Evolutionary conservation across 179 eudicot genomes (phyloP), one percentile per base, ranked within the genome.

Genomic region (Amaranthus tricolor): DNA sequence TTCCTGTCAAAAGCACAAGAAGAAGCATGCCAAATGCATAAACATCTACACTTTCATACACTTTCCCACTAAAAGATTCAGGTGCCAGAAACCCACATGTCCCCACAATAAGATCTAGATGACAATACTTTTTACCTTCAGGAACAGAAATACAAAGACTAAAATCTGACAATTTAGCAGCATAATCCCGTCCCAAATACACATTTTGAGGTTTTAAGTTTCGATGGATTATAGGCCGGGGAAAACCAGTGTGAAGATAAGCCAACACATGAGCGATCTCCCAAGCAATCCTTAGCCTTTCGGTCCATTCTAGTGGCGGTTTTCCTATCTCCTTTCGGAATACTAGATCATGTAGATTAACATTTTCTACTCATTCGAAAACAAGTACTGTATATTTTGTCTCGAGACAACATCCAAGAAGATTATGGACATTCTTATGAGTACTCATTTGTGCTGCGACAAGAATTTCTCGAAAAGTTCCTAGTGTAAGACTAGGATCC

Each of bases 171-270:
- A 57, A 17, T 57, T 57, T 57, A 16, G 61, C 21, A 57, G 61
- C 9, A 17, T 57, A 10, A 57, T 57, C 61, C 61, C 19, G n/a
- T 19, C 21, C 61, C 20, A 57, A 17, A 21, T 57, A 57, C 61
- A 57, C 61, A 17, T 57, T 57, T 6, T 15, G 9, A 16, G 20
- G 20, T 21, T n/a, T 57, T 9, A 57, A 57, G 20, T 7, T 6
- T 9, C 61, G n/a, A 57, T 57, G 61, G 61, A 57, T 57, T 57
- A 57, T 57, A 17, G 61, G 61, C 21, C 61, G 61, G 20, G n/a
- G 61, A 57, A 57, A 57, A 54, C 16, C 58, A 13, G 58, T 54
- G 58, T 54, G 58, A n/a, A 54, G 58, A 54, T 54, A 54, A 5
- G 58, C 58, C 58, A 54, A 11, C 12, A 2, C 58, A 13, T 54